Base-by-base conservation (phyloP, 2,329 filamentous ascomycete species). In the Iodosphaeria phyllophila region DNA sequence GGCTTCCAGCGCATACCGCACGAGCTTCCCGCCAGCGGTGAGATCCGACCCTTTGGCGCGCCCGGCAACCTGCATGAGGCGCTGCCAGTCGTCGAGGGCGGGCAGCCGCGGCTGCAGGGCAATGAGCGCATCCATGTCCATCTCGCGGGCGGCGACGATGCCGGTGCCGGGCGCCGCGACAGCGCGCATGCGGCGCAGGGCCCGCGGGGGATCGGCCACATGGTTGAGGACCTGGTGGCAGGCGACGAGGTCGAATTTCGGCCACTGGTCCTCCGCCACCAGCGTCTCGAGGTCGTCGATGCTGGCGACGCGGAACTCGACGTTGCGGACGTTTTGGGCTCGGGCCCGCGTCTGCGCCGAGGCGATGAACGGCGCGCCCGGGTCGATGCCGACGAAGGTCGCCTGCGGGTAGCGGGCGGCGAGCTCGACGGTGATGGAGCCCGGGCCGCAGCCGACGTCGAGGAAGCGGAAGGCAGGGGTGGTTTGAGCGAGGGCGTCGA, bases 221-320 rank as follows among this genome's bases (percentile, higher is more conserved):
- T 73, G 67, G 32, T 60, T 54, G 7, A 73, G 47, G 4, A 72
- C 56, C 37, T 71, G 64, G 35, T 68, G 61, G 13, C 54, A 57
- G 35, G 62, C 59, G 5, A 71, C 64, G n/a, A 73, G 41, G 34
- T 74, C 68, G 32, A 72, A 73, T 3, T 48, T 39, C n/a, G n/a
- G n/a, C n/a, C n/a, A n/a, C 15, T 46, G 48, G 28, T 68, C 57
- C 3, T 46, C 32, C 22, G 56, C 44, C 53, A 39, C 33, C 7
- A 50, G 31, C 2, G 34, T 28, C 28, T 41, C 37, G 13, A 35
- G 36, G 17, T 40, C 32, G 22, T 25, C 25, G 28, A 7, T 24
- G 33, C 29, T 27, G 22, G 26, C 25, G 28, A 7, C 25, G 33
- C 29, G 27, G 23, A 45, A 45, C 9, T 23, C 23, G 16, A 38